Conservation (phyloP, 2,329 filamentous ascomycete species). For the Moelleriella libera region DNA sequence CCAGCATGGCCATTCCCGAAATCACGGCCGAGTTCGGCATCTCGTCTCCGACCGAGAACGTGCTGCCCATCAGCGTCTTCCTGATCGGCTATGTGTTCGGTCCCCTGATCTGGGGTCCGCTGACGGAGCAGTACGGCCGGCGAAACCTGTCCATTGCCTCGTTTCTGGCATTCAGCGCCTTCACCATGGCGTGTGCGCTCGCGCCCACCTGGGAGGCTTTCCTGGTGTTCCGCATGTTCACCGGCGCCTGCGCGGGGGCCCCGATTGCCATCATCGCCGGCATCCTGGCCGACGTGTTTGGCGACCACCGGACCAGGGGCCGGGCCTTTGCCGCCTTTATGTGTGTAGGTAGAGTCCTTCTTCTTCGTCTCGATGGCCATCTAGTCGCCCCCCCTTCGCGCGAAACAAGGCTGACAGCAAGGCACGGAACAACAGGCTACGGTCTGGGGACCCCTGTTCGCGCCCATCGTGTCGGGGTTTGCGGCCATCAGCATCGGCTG, state of each 20-base stretch:
- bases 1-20: conserved; percentile 45
- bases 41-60: conserved; percentile 26
- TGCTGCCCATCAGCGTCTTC: conserved; percentile 49
- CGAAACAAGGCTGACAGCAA: no score
- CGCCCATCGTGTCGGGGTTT: conserved; percentile 52
- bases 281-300: conserved; percentile 51
- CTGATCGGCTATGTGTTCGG: conserved; percentile 50
- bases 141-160: conserved; percentile 25
- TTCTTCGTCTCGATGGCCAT: no score
- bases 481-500: conserved; percentile 43
- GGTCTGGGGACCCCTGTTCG: conserved; percentile 48
- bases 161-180: conserved; percentile 30
- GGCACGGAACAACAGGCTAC: conserved; percentile 29
- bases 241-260: conserved; percentile 35
- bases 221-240: conserved; percentile 38
- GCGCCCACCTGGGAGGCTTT: conserved; percentile 34
- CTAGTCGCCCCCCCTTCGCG: no score
- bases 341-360: conserved; percentile 25
- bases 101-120: conserved; percentile 47
- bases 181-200: conserved; percentile 37
- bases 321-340: conserved; percentile 51
- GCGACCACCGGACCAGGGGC: conserved; percentile 33
- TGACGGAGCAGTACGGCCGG: conserved; percentile 49
- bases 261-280: conserved; percentile 46
- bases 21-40: conserved; percentile 45